Percentiles rank a stretch among this genome's conserved stretches.
phyloP scores from a whole-genome alignment of 768 basidiomycete genomes.

The Leccinellum albellum region DNA sequence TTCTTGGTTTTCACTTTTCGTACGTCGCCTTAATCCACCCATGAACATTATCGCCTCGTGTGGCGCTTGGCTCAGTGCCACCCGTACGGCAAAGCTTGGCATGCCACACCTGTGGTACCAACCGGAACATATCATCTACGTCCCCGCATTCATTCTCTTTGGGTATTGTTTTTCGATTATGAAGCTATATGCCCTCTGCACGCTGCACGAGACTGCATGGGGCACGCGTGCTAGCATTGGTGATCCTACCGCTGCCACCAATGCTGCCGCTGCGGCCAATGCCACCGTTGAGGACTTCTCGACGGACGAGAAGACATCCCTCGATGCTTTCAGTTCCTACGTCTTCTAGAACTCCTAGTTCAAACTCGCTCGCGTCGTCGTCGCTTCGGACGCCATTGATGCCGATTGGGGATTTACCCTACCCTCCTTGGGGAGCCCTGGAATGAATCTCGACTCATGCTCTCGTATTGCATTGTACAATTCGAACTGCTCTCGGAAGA shows the following conservation, averaged over 20 bases:
- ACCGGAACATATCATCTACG: conserved; percentile 73
- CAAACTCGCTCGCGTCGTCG: neutral
- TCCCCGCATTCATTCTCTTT: conserved; percentile 84
- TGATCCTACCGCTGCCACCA: conserved; percentile 73
- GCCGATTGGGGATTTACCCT: neutral
- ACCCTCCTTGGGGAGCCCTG: neutral
- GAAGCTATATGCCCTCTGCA: conserved; percentile 89
- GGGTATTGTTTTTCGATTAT: conserved; percentile 95
- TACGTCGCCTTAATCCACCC: neutral
- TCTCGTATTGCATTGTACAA: neutral
- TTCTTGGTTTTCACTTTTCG: conserved; percentile 7
- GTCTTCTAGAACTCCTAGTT: neutral
- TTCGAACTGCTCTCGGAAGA: neutral
- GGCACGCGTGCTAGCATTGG: conserved; percentile 94
- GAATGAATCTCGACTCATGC: neutral
- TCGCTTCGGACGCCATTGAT: neutral
- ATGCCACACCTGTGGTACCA: conserved; percentile 77
- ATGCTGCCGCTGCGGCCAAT: conserved; percentile 41
- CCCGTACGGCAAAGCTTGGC: conserved; percentile 75
- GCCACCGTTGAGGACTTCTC: neutral
- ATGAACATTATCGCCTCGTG: conserved; percentile 72
- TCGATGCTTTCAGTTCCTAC: conserved; percentile 9
- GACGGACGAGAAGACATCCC: conserved; percentile 25
- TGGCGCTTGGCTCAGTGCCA: conserved; percentile 64
- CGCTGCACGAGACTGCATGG: conserved; percentile 94